A percentile compares a stretch with the other conserved stretches of the same genome.
phyloP scores from a whole-genome alignment of 352 stramenopile species.

The Phytophthora cactorum region DNA sequence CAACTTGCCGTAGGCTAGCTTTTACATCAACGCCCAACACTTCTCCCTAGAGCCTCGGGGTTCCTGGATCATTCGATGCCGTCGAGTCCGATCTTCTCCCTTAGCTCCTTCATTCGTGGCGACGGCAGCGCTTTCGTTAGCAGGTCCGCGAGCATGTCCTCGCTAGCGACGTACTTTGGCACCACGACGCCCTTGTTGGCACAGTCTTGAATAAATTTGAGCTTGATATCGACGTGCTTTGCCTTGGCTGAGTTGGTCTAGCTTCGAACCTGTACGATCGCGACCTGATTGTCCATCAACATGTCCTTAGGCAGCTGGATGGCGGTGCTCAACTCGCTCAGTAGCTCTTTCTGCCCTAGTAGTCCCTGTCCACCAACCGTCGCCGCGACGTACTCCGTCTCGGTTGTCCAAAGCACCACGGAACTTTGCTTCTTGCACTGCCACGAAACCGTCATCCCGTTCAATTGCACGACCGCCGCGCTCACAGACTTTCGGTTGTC shows the following conservation, averaged over 20 bases:
- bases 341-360: background rate
- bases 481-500: background rate
- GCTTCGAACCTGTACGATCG: background rate
- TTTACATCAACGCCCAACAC: background rate
- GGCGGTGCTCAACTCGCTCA: background rate
- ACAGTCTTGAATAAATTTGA: background rate
- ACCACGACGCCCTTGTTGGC: background rate
- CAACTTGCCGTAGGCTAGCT: background rate
- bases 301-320: background rate
- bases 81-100: background rate
- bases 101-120: background rate
- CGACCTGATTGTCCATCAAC: background rate
- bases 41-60: background rate
- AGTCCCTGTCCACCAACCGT: background rate
- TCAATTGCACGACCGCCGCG: background rate
- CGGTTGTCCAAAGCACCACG: background rate
- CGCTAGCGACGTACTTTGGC: slow-evolving; percentile 1
- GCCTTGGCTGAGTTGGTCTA: background rate
- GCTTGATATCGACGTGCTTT: background rate
- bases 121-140: too few relatives aligned
- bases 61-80: background rate
- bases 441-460: background rate
- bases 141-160: background rate
- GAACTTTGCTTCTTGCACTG: background rate
- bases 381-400: too few relatives aligned